A percentile compares a stretch with the other conserved stretches of the same genome.
Conservation (phyloP, 2,329 filamentous ascomycete species). For the Pseudopyricularia cyperi region DNA sequence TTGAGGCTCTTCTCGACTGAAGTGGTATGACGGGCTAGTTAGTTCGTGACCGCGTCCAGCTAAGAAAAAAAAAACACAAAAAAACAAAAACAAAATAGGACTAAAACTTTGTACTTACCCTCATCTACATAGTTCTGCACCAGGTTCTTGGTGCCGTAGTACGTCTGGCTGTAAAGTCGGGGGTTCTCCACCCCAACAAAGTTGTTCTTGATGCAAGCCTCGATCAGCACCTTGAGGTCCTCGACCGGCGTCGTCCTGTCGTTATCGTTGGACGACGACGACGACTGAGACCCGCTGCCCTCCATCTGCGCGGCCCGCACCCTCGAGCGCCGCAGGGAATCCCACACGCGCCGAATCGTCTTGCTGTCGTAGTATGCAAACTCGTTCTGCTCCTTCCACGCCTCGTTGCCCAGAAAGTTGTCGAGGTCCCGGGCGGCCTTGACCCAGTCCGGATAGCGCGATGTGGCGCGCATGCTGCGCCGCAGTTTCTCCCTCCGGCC, state of each 20-base stretch:
- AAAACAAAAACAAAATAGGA: too few relatives aligned
- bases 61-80: too few relatives aligned
- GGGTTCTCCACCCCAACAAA: slow-evolving; percentile 93
- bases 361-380: slow-evolving; percentile 80
- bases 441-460: slow-evolving; percentile 75
- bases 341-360: slow-evolving; percentile 64
- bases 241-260: slow-evolving; percentile 41
- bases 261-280: not conserved
- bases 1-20: slow-evolving; percentile 52
- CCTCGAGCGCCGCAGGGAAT: slow-evolving; percentile 58
- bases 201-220: slow-evolving; percentile 94
- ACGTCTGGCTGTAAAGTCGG: slow-evolving; percentile 90
- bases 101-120: slow-evolving; percentile 33
- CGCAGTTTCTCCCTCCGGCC: slow-evolving; percentile 63
- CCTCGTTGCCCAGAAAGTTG: slow-evolving; percentile 63
- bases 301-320: slow-evolving; percentile 41
- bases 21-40: not conserved
- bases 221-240: slow-evolving; percentile 64
- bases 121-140: slow-evolving; percentile 88
- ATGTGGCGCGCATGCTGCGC: slow-evolving; percentile 55
- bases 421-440: slow-evolving; percentile 68
- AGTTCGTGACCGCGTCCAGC: too few relatives aligned
- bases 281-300: slow-evolving; percentile 8
- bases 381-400: slow-evolving; percentile 66
- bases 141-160: slow-evolving; percentile 91